phyloP scores from a whole-genome alignment of 306 rosid species.

The Fragaria iinumae region DNA sequence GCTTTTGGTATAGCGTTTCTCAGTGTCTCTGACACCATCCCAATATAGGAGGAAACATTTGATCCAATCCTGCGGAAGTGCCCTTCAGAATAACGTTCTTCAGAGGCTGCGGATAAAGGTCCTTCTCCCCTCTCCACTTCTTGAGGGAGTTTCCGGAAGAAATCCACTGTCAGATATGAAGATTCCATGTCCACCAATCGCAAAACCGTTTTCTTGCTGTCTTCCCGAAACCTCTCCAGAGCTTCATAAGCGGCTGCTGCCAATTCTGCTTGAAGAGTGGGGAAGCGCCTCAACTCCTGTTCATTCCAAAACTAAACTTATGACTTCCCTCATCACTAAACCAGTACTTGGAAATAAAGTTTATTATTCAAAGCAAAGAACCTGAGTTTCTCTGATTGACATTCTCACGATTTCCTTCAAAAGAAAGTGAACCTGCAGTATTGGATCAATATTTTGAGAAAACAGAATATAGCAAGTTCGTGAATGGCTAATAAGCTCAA shows the following conservation, averaged over 20 bases:
- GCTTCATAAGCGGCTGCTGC: constrained; percentile 46
- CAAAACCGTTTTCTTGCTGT: constrained; percentile 44
- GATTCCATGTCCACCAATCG: constrained; percentile 53
- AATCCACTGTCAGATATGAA: constrained; percentile 47
- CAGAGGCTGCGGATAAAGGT: constrained; percentile 18
- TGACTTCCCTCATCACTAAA: background rate
- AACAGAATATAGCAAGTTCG: background rate
- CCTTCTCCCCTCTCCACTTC: constrained; percentile 38
- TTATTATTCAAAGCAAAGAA: constrained; percentile 14
- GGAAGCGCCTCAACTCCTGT: constrained; percentile 53
- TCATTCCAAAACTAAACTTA: constrained; percentile 23
- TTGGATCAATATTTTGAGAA: constrained; percentile 13
- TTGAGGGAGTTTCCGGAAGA: constrained; percentile 46
- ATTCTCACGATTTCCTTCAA: constrained; percentile 49
- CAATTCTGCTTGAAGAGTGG: constrained; percentile 45
- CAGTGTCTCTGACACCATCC: constrained; percentile 50
- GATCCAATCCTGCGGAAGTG: constrained; percentile 44
- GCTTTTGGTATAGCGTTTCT: constrained; percentile 47
- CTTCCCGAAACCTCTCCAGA: constrained; percentile 51
- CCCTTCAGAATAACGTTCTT: constrained; percentile 39
- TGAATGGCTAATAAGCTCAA: background rate
- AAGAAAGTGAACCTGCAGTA: constrained; percentile 46
- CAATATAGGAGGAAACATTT: constrained; percentile 41
- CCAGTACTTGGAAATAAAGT: background rate
- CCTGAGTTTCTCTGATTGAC: constrained; percentile 52